Evolutionary conservation across 768 basidiomycete species (phyloP), one percentile per base, ranked within the genome.

Genomic region (Xerocomus spinulosus): DNA sequence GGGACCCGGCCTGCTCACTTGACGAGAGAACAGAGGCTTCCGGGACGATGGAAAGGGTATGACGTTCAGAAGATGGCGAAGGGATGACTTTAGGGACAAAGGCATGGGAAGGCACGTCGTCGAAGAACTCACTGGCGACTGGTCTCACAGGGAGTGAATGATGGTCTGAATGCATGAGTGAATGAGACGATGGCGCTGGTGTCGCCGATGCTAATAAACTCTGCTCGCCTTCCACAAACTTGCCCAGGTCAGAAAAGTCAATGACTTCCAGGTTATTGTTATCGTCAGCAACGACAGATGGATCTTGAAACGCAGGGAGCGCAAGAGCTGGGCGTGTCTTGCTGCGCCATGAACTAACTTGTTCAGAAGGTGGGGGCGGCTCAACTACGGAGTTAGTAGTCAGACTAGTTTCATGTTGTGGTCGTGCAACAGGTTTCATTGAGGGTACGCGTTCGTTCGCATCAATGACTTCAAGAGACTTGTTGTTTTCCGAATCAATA

Each of bases 261-360:
- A 92, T 78, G n/a, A 86, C 77, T 57, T 90, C 87, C 3, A 90
- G 73, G 46, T 81, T n/a, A n/a, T n/a, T 77, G 55, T 84, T 85
- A 18, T 76, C 79, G 4, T 73, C 64, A 45, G 68, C 65, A 34
- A 73, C 65, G 15, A 69, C 68, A n/a, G 85, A 51, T 9, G 63
- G 51, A 30, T 60, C 67, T 23, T 66, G 63, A 9, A 76, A 57
- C 25, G 66, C 32, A 14, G 64, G 57, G 10, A 69, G 65, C 15
- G 70, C 68, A 40, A 71, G 65, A 29, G 56, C 57, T 9, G 57
- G 48, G 13, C 53, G 51, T 26, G 71, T 63, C 50, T 77, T 82
- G 44, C 68, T 74, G 61, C 88, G 73, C 88, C 88, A 90, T 14
- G 86, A 85, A 33, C 82, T 78, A 3, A 70, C 68, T 46, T 78